Evolutionary conservation across 495 filamentous ascomycete species (phyloP).

Genomic region (Hypoxylon rickii): DNA sequence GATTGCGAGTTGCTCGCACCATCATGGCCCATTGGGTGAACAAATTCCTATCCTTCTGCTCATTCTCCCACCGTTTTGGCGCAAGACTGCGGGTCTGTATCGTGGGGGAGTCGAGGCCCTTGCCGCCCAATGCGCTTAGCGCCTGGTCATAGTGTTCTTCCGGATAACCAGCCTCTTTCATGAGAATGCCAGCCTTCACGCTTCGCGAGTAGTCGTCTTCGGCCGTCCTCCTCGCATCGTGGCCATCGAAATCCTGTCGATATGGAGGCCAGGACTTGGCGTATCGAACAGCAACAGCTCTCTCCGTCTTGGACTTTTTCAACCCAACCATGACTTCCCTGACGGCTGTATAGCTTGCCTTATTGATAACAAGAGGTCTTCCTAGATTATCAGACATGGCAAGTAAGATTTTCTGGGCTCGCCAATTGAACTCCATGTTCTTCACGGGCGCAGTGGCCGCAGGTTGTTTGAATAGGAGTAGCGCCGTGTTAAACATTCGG

Average conservation of each 20-base stretch:
- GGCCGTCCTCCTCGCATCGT: conserved; percentile 45
- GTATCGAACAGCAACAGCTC: conserved; percentile 40
- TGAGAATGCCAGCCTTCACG: conserved; percentile 44
- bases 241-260: conserved; percentile 47
- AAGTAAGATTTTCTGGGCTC: conserved; percentile 49
- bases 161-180: conserved; percentile 48
- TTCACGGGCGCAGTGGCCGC: conserved; percentile 34
- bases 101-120: conserved; percentile 40
- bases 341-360: conserved; percentile 44
- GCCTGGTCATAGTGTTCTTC: conserved; percentile 40
- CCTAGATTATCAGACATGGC: conserved; percentile 41
- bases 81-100: conserved; percentile 46
- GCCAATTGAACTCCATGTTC: conserved; percentile 49
- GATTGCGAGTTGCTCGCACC: conserved; percentile 48
- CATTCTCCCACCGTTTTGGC: conserved; percentile 26
- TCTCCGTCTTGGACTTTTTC: conserved; percentile 44
- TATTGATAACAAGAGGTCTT: conserved; percentile 42
- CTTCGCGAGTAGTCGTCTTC: conserved; percentile 50
- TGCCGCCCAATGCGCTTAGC: conserved; percentile 45
- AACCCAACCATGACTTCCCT: conserved; percentile 46
- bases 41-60: conserved; percentile 32
- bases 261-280: conserved; percentile 53
- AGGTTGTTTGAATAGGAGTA: conserved; percentile 39
- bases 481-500: conserved; percentile 42
- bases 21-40: conserved; percentile 42